Percentiles rank a stretch among this genome's conserved stretches.
phyloP scores from a whole-genome alignment of 352 stramenopile species.

The Phytophthora cryptogea region DNA sequence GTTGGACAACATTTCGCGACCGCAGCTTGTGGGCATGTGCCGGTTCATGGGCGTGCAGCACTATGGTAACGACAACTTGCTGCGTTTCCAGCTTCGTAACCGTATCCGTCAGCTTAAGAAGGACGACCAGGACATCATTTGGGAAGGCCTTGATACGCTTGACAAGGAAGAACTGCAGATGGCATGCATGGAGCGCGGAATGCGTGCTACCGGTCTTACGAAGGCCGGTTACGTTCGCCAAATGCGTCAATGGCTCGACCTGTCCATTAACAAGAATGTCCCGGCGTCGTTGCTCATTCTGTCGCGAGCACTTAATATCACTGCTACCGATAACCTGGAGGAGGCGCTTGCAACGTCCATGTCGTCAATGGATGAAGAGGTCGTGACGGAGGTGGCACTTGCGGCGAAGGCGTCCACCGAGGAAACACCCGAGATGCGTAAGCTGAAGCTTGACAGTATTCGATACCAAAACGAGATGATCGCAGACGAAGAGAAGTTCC shows the following conservation, averaged over 20 bases:
- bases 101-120: slow-evolving; percentile 95
- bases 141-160: slow-evolving; percentile 97
- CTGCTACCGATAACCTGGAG: slow-evolving; percentile 79
- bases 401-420: slow-evolving; percentile 71
- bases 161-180: slow-evolving; percentile 98
- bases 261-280: slow-evolving; percentile 98
- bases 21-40: slow-evolving; percentile 97
- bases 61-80: slow-evolving; percentile 96
- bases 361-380: slow-evolving; percentile 87
- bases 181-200: slow-evolving; percentile 97
- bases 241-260: slow-evolving; percentile 97
- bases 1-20: slow-evolving; percentile 97
- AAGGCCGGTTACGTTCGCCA: slow-evolving; percentile 96
- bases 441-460: slow-evolving; percentile 91
- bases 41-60: slow-evolving; percentile 97
- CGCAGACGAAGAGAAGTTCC: slow-evolving; percentile 91
- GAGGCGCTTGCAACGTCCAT: slow-evolving; percentile 88
- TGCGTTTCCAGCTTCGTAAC: slow-evolving; percentile 95
- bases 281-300: slow-evolving; percentile 99
- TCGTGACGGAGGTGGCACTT: slow-evolving; percentile 87
- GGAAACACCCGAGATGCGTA: slow-evolving; percentile 72
- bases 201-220: slow-evolving; percentile 96
- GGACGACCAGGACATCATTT: slow-evolving; percentile 99
- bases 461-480: slow-evolving; percentile 97
- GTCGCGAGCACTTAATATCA: slow-evolving; percentile 97